A percentile compares a stretch with the other conserved stretches of the same genome.
Evolutionary conservation across 306 rosid species (phyloP).

Genomic region (Astragalus membranaceus): DNA sequence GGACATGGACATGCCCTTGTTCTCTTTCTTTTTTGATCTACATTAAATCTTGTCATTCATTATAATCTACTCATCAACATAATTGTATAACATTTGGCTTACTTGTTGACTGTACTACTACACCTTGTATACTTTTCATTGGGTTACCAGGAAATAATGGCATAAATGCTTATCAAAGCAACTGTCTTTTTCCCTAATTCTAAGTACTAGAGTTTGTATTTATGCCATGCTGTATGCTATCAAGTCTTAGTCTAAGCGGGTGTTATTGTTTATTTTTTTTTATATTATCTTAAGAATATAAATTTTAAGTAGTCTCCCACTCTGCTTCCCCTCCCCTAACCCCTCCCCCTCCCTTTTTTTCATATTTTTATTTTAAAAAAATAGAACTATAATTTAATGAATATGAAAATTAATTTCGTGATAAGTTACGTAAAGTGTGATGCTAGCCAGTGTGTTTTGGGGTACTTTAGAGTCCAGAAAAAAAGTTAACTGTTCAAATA

Average conservation of each 20-base stretch:
- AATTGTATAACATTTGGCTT: conserved; percentile 21
- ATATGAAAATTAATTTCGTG: too few species aligned
- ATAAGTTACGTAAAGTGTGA: too few species aligned
- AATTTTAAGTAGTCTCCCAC: too few species aligned
- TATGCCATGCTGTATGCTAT: background rate
- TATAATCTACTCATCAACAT: background rate
- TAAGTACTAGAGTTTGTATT: conserved; percentile 2
- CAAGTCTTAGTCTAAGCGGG: background rate
- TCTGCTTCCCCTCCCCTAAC: too few species aligned
- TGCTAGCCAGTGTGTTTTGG: too few species aligned
- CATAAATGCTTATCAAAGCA: conserved; percentile 10
- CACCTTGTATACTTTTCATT: conserved; percentile 24
- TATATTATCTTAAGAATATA: too few species aligned
- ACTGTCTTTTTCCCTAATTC: background rate
- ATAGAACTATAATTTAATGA: too few species aligned
- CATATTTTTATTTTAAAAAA: too few species aligned
- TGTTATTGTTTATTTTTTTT: background rate
- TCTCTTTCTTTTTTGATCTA: conserved; percentile 15
- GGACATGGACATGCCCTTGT: conserved; percentile 2
- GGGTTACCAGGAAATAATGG: conserved; percentile 23
- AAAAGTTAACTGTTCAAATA: too few species aligned
- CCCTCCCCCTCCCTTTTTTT: too few species aligned
- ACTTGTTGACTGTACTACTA: conserved; percentile 10
- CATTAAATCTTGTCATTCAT: conserved; percentile 21
- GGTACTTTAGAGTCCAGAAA: too few species aligned